Conservation (phyloP, 495 filamentous ascomycete genomes). For the Penicillium bovifimosum region DNA sequence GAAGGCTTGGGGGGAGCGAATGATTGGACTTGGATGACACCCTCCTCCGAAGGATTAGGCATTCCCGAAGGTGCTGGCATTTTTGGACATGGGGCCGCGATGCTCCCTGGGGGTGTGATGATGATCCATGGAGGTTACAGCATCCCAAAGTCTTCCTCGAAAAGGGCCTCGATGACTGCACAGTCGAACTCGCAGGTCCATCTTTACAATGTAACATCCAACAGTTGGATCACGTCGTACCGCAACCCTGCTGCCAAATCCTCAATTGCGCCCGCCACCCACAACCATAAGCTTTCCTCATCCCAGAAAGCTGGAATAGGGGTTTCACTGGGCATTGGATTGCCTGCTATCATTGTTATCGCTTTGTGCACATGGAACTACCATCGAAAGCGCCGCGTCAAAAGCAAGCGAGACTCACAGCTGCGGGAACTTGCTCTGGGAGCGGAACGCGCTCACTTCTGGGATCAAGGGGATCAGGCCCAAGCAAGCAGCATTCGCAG, state of each 20-base stretch:
- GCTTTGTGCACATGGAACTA: conserved; percentile 55
- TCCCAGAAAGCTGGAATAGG: conserved; percentile 62
- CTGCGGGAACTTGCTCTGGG: conserved; percentile 48
- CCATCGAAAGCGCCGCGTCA: conserved; percentile 43
- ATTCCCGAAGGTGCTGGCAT: conserved; percentile 53
- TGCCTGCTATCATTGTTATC: conserved; percentile 48
- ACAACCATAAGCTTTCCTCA: conserved; percentile 19
- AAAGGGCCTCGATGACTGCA: conserved; percentile 29
- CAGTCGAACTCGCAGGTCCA: conserved; percentile 44
- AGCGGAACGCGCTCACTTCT: conserved; percentile 43
- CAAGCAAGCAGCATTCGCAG: conserved; percentile 36
- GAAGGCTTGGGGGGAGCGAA: conserved; percentile 60
- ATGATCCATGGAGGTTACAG: conserved; percentile 79
- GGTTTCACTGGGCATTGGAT: conserved; percentile 66
- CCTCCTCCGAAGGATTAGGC: conserved; percentile 26
- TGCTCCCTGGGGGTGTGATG: conserved; percentile 85
- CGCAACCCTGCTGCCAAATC: conserved; percentile 43
- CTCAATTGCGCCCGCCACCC: neutral
- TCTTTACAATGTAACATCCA: conserved; percentile 76
- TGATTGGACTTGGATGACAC: conserved; percentile 66
- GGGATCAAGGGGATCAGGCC: conserved; percentile 30
- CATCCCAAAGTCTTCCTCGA: conserved; percentile 50
- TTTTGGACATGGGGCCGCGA: conserved; percentile 78
- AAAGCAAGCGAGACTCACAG: conserved; percentile 45
- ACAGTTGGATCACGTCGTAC: conserved; percentile 65